phyloP scores from a whole-genome alignment of 129 eudicot genomes.

The Artemisia annua region DNA sequence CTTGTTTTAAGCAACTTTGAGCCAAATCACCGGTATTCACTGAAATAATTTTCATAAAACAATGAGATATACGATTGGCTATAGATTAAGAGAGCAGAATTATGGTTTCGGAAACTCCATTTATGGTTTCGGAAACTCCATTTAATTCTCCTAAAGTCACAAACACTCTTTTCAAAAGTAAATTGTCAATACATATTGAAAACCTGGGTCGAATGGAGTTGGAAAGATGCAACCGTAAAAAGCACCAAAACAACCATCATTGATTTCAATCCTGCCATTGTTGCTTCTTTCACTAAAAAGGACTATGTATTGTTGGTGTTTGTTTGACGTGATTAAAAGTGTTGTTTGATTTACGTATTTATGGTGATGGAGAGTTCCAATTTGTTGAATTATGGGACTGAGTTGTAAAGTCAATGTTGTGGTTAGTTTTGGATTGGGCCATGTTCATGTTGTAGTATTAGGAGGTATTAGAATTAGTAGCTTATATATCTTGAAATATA shows the following conservation, averaged over 20 bases:
- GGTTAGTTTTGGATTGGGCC: slow-evolving; percentile 5
- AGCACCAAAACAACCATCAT: neutral
- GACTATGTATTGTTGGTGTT: neutral
- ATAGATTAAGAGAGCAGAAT: too few relatives aligned
- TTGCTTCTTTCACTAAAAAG: neutral
- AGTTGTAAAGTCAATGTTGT: slow-evolving; percentile 25
- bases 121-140: too few relatives aligned
- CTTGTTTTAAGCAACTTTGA: too few relatives aligned
- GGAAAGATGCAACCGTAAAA: slow-evolving; percentile 23
- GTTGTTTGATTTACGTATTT: neutral
- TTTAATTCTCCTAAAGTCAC: too few relatives aligned
- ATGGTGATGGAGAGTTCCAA: slow-evolving; percentile 11
- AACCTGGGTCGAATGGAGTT: neutral
- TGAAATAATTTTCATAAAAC: too few relatives aligned
- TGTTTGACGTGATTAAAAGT: slow-evolving; percentile 6
- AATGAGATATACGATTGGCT: too few relatives aligned
- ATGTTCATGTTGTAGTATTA: slow-evolving; percentile 30
- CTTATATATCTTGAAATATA: too few relatives aligned
- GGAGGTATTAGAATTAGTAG: slow-evolving; percentile 13
- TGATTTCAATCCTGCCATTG: slow-evolving; percentile 22
- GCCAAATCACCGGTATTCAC: too few relatives aligned
- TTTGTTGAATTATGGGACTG: neutral
- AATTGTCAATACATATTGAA: too few relatives aligned
- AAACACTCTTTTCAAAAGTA: too few relatives aligned
- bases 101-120: too few relatives aligned